Evolutionary conservation across 495 filamentous ascomycete genomes (phyloP).

Genomic region (Cryomyces antarcticus): DNA sequence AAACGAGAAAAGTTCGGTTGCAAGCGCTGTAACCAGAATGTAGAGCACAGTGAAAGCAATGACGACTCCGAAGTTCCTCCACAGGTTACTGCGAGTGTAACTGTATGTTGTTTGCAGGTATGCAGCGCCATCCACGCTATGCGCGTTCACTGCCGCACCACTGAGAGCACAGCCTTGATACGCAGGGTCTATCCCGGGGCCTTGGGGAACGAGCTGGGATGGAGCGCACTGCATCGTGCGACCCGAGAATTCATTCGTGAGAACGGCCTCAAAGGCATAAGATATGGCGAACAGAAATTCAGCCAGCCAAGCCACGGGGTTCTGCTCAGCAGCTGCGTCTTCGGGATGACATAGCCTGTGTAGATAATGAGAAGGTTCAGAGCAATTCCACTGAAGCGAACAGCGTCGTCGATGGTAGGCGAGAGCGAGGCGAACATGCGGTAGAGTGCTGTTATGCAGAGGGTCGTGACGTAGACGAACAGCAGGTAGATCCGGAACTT

Average conservation of each 20-base stretch:
- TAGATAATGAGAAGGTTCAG: constrained; percentile 41
- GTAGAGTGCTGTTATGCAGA: constrained; percentile 48
- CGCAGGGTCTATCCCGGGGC: constrained; percentile 29
- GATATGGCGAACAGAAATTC: constrained; percentile 32
- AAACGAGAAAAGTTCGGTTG: constrained; percentile 16
- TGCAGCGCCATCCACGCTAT: constrained; percentile 29
- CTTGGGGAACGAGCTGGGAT: constrained; percentile 23
- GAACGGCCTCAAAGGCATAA: constrained; percentile 37
- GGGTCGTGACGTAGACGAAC: constrained; percentile 47
- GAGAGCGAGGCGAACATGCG: constrained; percentile 60
- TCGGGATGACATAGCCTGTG: constrained; percentile 32
- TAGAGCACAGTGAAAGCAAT: constrained; percentile 27
- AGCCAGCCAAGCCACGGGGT: constrained; percentile 41
- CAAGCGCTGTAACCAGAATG: constrained; percentile 16
- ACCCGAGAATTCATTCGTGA: constrained; percentile 32
- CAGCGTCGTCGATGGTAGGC: constrained; percentile 51
- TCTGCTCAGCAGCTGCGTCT: constrained; percentile 18
- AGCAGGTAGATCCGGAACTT: constrained; percentile 59
- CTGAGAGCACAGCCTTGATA: constrained; percentile 40
- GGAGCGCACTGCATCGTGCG: constrained; percentile 35
- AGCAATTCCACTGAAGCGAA: constrained; percentile 46
- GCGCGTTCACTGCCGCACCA: constrained; percentile 29
- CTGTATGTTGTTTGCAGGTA: constrained; percentile 33
- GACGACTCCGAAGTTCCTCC: constrained; percentile 43
- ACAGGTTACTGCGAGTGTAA: constrained; percentile 35